Evolutionary conservation across 345 rosid genomes (phyloP).

Genomic region (Eucalyptus sp.): DNA sequence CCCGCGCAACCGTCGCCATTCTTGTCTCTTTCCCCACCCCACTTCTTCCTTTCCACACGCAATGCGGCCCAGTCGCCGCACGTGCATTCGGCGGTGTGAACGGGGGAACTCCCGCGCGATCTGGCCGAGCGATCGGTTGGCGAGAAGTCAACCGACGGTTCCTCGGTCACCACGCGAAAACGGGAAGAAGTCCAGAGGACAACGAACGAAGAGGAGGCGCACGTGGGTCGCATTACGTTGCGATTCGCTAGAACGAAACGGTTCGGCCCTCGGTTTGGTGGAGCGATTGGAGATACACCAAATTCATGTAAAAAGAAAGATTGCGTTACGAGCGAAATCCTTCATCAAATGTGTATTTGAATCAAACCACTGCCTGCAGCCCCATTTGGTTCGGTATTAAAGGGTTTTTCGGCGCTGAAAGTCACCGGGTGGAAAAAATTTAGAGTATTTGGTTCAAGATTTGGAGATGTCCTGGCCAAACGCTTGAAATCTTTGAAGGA

Average conservation of each 20-base stretch:
- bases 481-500: too few relatives aligned
- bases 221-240: not conserved
- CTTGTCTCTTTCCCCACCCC: not conserved
- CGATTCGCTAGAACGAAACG: not conserved
- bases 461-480: too few relatives aligned
- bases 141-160: not conserved
- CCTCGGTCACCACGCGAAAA: not conserved
- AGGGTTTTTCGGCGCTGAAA: too few relatives aligned
- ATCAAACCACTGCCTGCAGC: too few relatives aligned
- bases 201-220: not conserved
- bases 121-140: not conserved
- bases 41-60: not conserved
- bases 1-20: not conserved
- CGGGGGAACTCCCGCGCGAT: not conserved
- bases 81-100: not conserved
- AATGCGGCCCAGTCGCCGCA: not conserved
- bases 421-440: too few relatives aligned
- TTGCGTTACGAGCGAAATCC: not conserved
- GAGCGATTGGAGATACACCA: not conserved
- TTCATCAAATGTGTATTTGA: too few relatives aligned
- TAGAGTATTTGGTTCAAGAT: too few relatives aligned
- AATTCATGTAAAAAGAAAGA: not conserved
- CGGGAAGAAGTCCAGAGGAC: not conserved
- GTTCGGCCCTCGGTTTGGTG: not conserved
- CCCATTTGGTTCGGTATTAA: too few relatives aligned